A percentile compares a stretch with the other conserved stretches of the same genome.
Evolutionary conservation across 2,329 filamentous ascomycete genomes (phyloP).

Genomic region (Xenosphaeropsis pyriputrescens): DNA sequence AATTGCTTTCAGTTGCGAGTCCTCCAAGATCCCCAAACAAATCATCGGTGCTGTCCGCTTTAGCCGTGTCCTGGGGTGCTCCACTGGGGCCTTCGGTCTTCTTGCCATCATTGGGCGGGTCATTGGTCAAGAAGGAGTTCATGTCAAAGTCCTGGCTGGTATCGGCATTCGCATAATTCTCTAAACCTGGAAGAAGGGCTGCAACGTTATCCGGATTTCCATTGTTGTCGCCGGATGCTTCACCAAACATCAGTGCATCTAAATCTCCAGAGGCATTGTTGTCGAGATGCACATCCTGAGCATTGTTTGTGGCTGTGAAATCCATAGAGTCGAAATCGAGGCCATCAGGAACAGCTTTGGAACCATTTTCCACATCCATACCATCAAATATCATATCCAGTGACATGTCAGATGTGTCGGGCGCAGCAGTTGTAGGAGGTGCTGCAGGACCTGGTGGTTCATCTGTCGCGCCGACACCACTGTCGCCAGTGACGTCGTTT

Average conservation of each 20-base stretch:
- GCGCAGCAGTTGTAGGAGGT: constrained; percentile 2
- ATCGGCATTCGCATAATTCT: constrained; percentile 23
- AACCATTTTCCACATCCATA: constrained; percentile 4
- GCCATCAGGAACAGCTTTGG: constrained; percentile 5
- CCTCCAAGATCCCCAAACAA: constrained; percentile 42
- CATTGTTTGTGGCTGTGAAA: constrained; percentile 5
- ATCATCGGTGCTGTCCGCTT: constrained; percentile 20
- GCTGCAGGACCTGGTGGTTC: background rate
- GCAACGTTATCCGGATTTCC: constrained; percentile 12
- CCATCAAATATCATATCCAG: constrained; percentile 16
- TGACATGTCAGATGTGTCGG: constrained; percentile 8
- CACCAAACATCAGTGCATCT: constrained; percentile 1
- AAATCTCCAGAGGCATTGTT: constrained; percentile 7
- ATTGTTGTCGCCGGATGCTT: constrained; percentile 7
- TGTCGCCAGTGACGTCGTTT: background rate
- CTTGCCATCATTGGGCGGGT: constrained; percentile 7
- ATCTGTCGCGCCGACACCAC: background rate
- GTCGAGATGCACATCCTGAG: constrained; percentile 7
- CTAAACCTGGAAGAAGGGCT: constrained; percentile 22
- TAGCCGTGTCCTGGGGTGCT: constrained; percentile 17
- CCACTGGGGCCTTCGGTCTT: constrained; percentile 4
- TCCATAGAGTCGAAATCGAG: constrained; percentile 15
- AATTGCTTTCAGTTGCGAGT: constrained; percentile 13
- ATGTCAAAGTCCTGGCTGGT: constrained; percentile 9
- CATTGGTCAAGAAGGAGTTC: constrained; percentile 5